Evolutionary conservation across 202 grass and related monocot species (phyloP).

Genomic region (Bolboschoenoplectus hybrid): DNA sequence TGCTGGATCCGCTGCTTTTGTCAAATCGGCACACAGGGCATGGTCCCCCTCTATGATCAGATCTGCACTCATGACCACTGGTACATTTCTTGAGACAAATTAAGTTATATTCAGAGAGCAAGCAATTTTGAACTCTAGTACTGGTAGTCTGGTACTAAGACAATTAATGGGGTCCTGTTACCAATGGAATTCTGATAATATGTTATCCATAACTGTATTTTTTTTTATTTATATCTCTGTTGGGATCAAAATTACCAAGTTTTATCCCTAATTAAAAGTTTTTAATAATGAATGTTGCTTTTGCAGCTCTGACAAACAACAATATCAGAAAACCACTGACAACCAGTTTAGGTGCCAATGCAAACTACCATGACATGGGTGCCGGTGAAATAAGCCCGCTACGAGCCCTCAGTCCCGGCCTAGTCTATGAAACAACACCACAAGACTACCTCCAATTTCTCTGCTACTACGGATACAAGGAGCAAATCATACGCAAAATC

Average conservation of each 20-base stretch:
- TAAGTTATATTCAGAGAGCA: background rate
- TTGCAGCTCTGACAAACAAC: slow-evolving; percentile 61
- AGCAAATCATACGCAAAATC: slow-evolving; percentile 63
- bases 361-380: slow-evolving; percentile 83
- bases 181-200: background rate
- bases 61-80: slow-evolving; percentile 97
- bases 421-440: slow-evolving; percentile 75
- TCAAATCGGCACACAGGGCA: slow-evolving; percentile 75
- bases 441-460: slow-evolving; percentile 84
- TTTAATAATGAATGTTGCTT: slow-evolving; percentile 12
- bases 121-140: background rate
- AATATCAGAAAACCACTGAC: slow-evolving; percentile 67
- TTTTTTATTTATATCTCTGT: background rate
- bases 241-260: background rate
- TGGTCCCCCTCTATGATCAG: slow-evolving; percentile 94
- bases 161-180: background rate
- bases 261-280: background rate
- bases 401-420: slow-evolving; percentile 79
- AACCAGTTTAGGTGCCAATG: slow-evolving; percentile 59
- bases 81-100: slow-evolving; percentile 37
- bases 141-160: background rate
- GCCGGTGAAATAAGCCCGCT: slow-evolving; percentile 91
- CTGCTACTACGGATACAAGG: slow-evolving; percentile 89
- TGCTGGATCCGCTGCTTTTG: slow-evolving; percentile 75
- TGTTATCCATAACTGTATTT: background rate